A percentile compares a stretch with the other conserved stretches of the same genome.
Evolutionary conservation across 768 basidiomycete genomes (phyloP).

Genomic region (Lepiota venenata): DNA sequence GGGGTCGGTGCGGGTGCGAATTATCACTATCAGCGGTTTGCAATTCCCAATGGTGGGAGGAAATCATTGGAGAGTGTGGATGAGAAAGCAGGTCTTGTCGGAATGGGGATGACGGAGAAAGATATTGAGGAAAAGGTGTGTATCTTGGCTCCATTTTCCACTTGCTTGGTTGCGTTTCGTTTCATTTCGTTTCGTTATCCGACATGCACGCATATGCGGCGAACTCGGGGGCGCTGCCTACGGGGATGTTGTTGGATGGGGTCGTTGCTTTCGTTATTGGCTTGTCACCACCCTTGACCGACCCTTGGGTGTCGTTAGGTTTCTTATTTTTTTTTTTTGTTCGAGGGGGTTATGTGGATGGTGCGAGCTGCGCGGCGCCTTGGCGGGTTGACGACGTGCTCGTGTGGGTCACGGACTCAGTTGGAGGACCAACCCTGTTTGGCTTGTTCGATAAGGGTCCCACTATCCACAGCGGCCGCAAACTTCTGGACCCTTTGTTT

Average conservation of each 20-base stretch:
- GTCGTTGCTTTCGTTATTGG: too few relatives aligned
- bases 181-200: neutral
- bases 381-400: too few relatives aligned
- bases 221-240: too few relatives aligned
- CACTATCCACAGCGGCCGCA: too few relatives aligned
- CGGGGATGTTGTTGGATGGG: neutral
- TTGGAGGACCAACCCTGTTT: too few relatives aligned
- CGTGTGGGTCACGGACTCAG: neutral
- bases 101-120: constrained; percentile 52
- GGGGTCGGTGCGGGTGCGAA: constrained; percentile 22
- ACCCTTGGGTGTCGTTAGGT: neutral
- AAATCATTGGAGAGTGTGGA: constrained; percentile 26
- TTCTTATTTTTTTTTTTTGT: neutral
- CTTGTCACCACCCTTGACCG: neutral
- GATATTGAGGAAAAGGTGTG: constrained; percentile 76
- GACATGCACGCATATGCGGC: too few relatives aligned
- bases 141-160: constrained; percentile 3
- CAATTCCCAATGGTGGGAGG: constrained; percentile 24
- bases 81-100: constrained; percentile 30
- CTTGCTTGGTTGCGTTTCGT: too few relatives aligned
- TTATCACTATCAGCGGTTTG: constrained; percentile 35
- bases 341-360: too few relatives aligned
- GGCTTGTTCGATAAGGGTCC: too few relatives aligned
- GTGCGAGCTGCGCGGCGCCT: too few relatives aligned
- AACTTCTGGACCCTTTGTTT: too few relatives aligned